A percentile compares a stretch with the other conserved stretches of the same genome.
Evolutionary conservation across 257 asterid species (phyloP).

Genomic region (Voacanga thouarsii): DNA sequence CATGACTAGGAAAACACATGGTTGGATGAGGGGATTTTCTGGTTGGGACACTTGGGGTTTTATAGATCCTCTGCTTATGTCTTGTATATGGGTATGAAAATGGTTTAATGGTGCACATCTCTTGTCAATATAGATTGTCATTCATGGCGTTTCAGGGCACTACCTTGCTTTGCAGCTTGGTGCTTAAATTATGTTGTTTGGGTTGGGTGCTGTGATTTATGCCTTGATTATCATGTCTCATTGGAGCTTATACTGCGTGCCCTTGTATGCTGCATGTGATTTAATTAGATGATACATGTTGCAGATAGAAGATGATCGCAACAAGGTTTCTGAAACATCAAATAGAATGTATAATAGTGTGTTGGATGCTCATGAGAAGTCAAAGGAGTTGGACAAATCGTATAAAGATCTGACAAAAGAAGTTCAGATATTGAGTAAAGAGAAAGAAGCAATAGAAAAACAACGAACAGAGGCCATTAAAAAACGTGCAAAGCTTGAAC

Average conservation of each 20-base stretch:
- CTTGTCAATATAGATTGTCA: not conserved
- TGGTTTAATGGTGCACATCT: not conserved
- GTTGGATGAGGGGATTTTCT: not conserved
- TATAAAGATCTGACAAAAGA: slow-evolving; percentile 78
- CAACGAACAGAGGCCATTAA: slow-evolving; percentile 77
- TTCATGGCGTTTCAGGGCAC: not conserved
- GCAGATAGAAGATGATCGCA: slow-evolving; percentile 85
- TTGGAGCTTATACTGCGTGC: not conserved
- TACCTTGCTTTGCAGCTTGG: not conserved
- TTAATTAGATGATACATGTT: not conserved
- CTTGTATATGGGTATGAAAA: not conserved
- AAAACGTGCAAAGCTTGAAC: slow-evolving; percentile 89
- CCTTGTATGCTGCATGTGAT: not conserved
- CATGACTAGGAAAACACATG: not conserved
- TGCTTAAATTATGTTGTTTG: not conserved
- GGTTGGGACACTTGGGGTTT: not conserved
- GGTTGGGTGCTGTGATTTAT: not conserved
- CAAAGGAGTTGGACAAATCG: slow-evolving; percentile 73
- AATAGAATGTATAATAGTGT: slow-evolving; percentile 63
- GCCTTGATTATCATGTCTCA: not conserved
- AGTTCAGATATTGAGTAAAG: slow-evolving; percentile 71
- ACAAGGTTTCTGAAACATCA: slow-evolving; percentile 64
- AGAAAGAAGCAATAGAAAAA: slow-evolving; percentile 84
- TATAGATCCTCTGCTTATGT: not conserved
- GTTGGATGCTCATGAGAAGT: slow-evolving; percentile 74